A percentile compares a stretch with the other conserved stretches of the same genome.
Conservation (phyloP, 306 rosid species). For the Quercus gilva region DNA sequence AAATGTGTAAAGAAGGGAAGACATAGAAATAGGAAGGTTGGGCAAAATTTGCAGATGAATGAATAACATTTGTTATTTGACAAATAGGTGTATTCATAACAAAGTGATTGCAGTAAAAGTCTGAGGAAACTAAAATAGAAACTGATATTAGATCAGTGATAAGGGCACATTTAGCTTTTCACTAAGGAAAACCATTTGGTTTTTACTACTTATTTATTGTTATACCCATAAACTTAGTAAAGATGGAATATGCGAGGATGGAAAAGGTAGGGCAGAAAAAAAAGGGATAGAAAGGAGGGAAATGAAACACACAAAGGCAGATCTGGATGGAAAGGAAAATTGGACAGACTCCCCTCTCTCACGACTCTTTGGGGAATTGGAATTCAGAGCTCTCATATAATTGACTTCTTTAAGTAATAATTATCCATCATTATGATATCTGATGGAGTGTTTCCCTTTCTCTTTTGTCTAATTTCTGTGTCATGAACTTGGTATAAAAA, state of each 20-base stretch:
- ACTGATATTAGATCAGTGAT: no score
- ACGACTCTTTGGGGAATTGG: neutral
- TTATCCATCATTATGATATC: neutral
- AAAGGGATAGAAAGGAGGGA: neutral
- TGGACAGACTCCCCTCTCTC: neutral
- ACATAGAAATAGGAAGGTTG: no score
- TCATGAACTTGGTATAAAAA: neutral
- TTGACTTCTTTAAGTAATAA: neutral
- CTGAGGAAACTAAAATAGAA: no score
- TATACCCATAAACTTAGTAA: neutral
- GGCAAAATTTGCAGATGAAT: no score
- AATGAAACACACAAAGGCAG: neutral
- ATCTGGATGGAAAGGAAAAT: neutral
- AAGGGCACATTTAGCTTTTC: no score
- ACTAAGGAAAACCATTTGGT: no score
- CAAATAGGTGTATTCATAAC: no score
- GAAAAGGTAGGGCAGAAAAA: neutral
- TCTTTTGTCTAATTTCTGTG: neutral
- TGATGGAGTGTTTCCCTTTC: neutral
- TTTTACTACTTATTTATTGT: no score
- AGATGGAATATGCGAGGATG: neutral
- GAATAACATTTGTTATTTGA: no score
- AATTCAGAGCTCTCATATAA: neutral
- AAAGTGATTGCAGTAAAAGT: no score
- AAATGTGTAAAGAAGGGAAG: no score